phyloP scores from a whole-genome alignment of 768 basidiomycete species.

The Sarcodon sp. region DNA sequence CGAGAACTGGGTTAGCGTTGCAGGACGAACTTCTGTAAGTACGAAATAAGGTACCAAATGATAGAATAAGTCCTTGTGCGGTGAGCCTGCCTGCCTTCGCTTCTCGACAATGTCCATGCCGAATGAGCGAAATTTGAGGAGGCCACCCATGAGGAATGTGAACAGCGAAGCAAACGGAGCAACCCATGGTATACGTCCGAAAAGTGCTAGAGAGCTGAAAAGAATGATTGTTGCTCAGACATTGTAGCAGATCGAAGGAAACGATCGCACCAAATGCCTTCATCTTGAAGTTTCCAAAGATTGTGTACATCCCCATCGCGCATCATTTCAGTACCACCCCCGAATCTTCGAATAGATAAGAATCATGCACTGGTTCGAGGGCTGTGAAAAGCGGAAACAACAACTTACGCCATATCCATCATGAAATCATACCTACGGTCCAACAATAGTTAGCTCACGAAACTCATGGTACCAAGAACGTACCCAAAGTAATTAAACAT shows the following conservation, averaged over 20 bases:
- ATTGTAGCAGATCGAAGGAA: background rate
- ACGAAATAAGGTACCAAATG: conserved; percentile 21
- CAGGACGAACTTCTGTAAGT: too few species aligned
- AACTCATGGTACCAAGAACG: conserved; percentile 5
- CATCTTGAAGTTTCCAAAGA: background rate
- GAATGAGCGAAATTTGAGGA: background rate
- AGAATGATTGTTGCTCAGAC: background rate
- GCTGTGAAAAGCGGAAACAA: background rate
- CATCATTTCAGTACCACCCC: conserved; percentile 2
- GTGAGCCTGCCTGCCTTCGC: conserved; percentile 4
- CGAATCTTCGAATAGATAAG: background rate
- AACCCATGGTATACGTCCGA: conserved; percentile 11
- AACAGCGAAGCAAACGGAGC: conserved; percentile 11
- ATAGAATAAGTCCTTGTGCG: conserved; percentile 24
- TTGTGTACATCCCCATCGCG: conserved; percentile 1
- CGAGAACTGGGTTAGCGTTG: background rate
- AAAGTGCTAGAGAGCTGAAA: conserved; percentile 1
- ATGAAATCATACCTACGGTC: conserved; percentile 8
- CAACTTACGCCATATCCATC: conserved; percentile 2
- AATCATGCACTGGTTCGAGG: background rate
- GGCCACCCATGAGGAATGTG: background rate
- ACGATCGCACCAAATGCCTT: background rate
- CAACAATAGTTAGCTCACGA: conserved; percentile 1
- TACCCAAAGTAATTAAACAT: conserved; percentile 27
- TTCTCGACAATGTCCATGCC: background rate